Conservation (phyloP, 306 rosid species). For the Phaseolus lunatus region DNA sequence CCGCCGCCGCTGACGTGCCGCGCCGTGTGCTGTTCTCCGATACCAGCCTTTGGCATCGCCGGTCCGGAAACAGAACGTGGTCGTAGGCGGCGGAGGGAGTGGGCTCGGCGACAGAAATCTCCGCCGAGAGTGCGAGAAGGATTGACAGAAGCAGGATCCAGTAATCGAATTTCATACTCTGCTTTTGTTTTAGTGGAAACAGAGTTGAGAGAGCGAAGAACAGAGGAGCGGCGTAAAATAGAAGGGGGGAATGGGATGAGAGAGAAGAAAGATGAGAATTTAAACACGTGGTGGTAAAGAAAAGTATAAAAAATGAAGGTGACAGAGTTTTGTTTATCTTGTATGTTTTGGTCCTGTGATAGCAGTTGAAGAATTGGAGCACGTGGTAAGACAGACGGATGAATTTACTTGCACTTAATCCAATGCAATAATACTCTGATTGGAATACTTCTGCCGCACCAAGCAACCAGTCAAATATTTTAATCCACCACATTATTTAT, state of each 20-base stretch:
- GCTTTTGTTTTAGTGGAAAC: neutral
- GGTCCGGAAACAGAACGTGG: conserved; percentile 42
- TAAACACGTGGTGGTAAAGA: conserved; percentile 50
- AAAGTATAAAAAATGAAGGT: neutral
- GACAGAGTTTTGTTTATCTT: neutral
- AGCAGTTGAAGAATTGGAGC: conserved; percentile 37
- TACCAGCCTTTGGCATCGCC: neutral
- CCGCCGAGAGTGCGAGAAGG: neutral
- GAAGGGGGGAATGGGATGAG: neutral
- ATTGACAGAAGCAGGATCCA: conserved; percentile 6
- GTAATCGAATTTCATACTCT: conserved; percentile 47
- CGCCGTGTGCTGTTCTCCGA: conserved; percentile 51
- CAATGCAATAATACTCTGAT: neutral
- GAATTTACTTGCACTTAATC: neutral
- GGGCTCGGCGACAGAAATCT: conserved; percentile 2
- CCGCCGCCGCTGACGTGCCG: neutral
- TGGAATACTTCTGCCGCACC: neutral
- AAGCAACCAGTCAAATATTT: neutral
- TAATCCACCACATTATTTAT: neutral
- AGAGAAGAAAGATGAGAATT: conserved; percentile 31
- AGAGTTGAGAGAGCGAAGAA: neutral
- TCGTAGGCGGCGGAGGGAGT: conserved; percentile 42
- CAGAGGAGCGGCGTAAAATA: conserved; percentile 8
- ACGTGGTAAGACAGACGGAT: conserved; percentile 45
- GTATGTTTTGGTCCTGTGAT: neutral